These are phyloP conservation scores for Aspergillus cavernicola DNA, from an alignment of 495 filamentous ascomycete genomes.

Conservation along the genomic window DNA sequence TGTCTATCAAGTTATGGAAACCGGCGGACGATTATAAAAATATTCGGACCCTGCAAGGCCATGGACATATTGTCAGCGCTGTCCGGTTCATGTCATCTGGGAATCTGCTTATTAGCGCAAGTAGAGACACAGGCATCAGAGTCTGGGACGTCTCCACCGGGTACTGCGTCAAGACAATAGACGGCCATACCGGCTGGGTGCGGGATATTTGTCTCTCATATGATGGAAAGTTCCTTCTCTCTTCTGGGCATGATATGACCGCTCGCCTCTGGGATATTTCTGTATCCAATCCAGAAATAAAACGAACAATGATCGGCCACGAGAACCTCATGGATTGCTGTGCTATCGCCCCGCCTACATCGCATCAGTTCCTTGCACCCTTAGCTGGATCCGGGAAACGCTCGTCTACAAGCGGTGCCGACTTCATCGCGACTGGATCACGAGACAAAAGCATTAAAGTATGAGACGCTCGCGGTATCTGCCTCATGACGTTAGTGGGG, in stretches of 20 bases:
- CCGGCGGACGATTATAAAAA: slow-evolving; percentile 93
- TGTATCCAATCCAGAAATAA: slow-evolving; percentile 49
- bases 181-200: slow-evolving; percentile 75
- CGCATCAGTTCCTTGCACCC: slow-evolving; percentile 71
- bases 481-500: slow-evolving; percentile 80
- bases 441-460: slow-evolving; percentile 88
- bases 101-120: slow-evolving; percentile 76
- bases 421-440: slow-evolving; percentile 87
- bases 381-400: slow-evolving; percentile 83
- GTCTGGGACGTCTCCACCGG: slow-evolving; percentile 92
- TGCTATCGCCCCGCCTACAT: slow-evolving; percentile 74
- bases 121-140: slow-evolving; percentile 71
- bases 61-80: slow-evolving; percentile 86
- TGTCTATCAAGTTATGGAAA: slow-evolving; percentile 96
- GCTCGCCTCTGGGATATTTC: slow-evolving; percentile 82
- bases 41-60: slow-evolving; percentile 84
- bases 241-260: slow-evolving; percentile 76
- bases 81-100: slow-evolving; percentile 83
- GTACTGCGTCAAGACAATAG: slow-evolving; percentile 81
- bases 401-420: slow-evolving; percentile 64
- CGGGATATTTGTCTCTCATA: slow-evolving; percentile 76
- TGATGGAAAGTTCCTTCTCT: slow-evolving; percentile 79
- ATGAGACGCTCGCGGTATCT: slow-evolving; percentile 81
- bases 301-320: slow-evolving; percentile 79
- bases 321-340: slow-evolving; percentile 89